A percentile compares a stretch with the other conserved stretches of the same genome.
phyloP scores from a whole-genome alignment of 345 rosid genomes.

The Bruguiera parviflora region DNA sequence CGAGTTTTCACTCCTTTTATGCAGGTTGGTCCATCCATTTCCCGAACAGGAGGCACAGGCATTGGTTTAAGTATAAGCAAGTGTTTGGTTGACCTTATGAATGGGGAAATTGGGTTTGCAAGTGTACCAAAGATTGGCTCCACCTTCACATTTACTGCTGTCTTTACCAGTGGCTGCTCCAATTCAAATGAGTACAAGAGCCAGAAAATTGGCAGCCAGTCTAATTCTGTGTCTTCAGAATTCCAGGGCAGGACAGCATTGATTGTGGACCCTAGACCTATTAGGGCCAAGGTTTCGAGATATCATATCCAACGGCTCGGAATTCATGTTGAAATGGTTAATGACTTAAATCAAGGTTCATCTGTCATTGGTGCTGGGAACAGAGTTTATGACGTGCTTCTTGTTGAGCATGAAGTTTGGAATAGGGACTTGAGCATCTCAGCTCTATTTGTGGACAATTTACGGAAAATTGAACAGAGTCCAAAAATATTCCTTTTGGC shows the following conservation, averaged over 20 bases:
- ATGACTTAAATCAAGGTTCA: conserved; percentile 48
- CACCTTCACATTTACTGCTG: conserved; percentile 89
- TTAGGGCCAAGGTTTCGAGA: conserved; percentile 68
- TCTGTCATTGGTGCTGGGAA: conserved; percentile 31
- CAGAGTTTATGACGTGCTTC: conserved; percentile 44
- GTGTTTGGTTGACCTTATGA: conserved; percentile 83
- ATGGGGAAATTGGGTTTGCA: conserved; percentile 85
- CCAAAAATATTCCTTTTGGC: conserved; percentile 62
- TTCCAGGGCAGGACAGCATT: conserved; percentile 69
- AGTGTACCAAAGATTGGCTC: conserved; percentile 79
- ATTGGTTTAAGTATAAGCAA: conserved; percentile 98
- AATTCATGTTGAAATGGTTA: conserved; percentile 55
- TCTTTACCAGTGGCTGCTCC: conserved; percentile 49
- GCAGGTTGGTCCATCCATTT: conserved; percentile 92
- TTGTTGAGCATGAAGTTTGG: conserved; percentile 89
- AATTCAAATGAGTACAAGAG: conserved; percentile 38
- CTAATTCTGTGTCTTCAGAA: conserved; percentile 39
- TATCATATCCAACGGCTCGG: conserved; percentile 83
- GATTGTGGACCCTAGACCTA: conserved; percentile 70
- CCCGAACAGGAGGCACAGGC: conserved; percentile 92
- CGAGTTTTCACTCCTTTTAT: conserved; percentile 91
- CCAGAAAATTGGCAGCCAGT: conserved; percentile 42
- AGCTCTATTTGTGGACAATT: conserved; percentile 35
- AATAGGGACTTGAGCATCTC: conserved; percentile 44
- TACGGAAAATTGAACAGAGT: conserved; percentile 32